Base-by-base conservation (phyloP, 495 filamentous ascomycete species). In the Penicillium ochrochloron region DNA sequence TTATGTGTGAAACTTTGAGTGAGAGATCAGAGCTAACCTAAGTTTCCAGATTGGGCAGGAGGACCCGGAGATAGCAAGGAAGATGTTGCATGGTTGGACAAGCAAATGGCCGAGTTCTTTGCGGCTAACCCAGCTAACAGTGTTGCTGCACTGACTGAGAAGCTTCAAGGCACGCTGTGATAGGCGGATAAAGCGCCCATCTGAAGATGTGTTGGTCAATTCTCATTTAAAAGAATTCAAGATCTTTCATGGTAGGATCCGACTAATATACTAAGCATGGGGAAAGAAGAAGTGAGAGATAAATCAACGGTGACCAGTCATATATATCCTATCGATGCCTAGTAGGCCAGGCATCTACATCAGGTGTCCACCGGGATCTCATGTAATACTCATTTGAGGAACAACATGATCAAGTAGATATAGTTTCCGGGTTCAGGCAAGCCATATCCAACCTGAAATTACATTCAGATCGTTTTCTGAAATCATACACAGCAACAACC, bases 1-100 rank as follows among this genome's bases (percentile, higher is more conserved):
- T 15, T 25, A 34, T 52, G 12, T 0, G 9, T 48, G 10, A 17
- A 21, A 9, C 14, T 50, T 27, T 17, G 8, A 31, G 31, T 33
- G 5, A 7, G 7, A 12, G 14, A 52, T 11, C 48, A 27, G 33
- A 19, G 56, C 68, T 79, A 44, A 75, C 46, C 14, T 7, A 14
- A 3, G 35, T 0, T 17, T 34, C 17, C 25, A 78, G 77, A 80
- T 52, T 84, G 79, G 86, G 87, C 86, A 29, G 86, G 86, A 62
- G 89, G 89, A 17, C 89, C 89, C 11, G 86, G 86, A 0, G 78
- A 85, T 56, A 88, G 80, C 64, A 83, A 80, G 46, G 84, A 88
- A 35, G 89, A 92, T 76, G 77, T 89, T 5, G 81, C 83, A 62
- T 91, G 88, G 86, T 77, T 91, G 57, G 86, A 91, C 71, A 77